Conservation (phyloP, 2,329 filamentous ascomycete species). For the Aaosphaeria pasadenensis region DNA sequence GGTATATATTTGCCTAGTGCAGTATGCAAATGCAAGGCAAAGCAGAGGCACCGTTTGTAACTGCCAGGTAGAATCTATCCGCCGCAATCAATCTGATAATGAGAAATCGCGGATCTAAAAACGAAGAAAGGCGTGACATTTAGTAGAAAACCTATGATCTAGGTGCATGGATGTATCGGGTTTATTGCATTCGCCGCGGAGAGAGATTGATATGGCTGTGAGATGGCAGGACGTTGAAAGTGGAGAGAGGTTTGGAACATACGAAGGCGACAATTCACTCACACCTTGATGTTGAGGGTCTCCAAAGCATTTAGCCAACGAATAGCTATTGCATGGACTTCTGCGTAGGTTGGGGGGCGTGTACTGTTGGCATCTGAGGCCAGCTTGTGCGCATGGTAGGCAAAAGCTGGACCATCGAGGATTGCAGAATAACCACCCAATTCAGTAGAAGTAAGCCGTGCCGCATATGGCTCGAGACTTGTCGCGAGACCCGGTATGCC, state of each 20-base stretch:
- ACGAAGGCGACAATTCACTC: constrained; percentile 28
- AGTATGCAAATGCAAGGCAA: neutral
- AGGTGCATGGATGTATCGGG: no score
- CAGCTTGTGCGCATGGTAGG: constrained; percentile 65
- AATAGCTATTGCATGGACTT: constrained; percentile 55
- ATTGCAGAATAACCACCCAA: constrained; percentile 33
- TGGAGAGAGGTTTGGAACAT: neutral
- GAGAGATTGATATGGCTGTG: no score
- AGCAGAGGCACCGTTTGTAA: neutral
- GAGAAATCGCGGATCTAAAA: neutral
- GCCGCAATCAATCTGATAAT: neutral
- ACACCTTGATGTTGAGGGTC: constrained; percentile 61
- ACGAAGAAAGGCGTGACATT: neutral
- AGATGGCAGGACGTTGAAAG: no score
- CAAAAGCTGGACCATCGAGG: constrained; percentile 77
- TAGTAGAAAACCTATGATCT: no score
- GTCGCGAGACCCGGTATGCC: constrained; percentile 32
- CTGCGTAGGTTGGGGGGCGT: constrained; percentile 49
- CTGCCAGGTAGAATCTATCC: neutral
- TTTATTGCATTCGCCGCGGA: no score
- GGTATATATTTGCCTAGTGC: constrained; percentile 6
- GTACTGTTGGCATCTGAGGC: constrained; percentile 20
- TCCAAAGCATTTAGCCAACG: constrained; percentile 62
- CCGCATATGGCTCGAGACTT: constrained; percentile 29
- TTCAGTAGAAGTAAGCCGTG: constrained; percentile 16